Evolutionary conservation across 2,329 filamentous ascomycete genomes (phyloP), one percentile per base, ranked within the genome.

Genomic region (Pseudofabraea citricarpa): DNA sequence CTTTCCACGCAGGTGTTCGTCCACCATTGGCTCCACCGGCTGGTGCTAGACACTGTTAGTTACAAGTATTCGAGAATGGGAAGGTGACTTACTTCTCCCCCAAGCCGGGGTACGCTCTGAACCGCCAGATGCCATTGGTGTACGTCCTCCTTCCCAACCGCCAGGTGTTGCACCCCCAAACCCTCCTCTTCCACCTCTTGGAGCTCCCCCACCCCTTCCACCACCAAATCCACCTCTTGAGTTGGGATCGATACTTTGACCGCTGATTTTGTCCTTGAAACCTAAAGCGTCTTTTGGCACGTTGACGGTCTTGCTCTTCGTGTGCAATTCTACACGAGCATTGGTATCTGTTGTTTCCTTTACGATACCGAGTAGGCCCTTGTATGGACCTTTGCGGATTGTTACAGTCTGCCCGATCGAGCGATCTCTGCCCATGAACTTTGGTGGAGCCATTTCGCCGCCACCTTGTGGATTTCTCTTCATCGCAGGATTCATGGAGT

Each of bases 291-390:
- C 83, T 61, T 94, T 94, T 16, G 82, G 78, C 26, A 97, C 80
- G 6, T 85, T 90, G 49, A 97, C 81, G 13, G 87, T 85, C 72
- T 96, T 97, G 68, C 83, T 88, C 71, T 95, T 95, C 5, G 90
- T 90, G 62, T 97, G 91, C 29, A 98, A 71, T 67, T 98, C 93
- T 32, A 98, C 86, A 50, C 90, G 85, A 22, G 89, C 91, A 57
- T 86, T 81, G 3, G 79, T 79, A 56, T 94, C 90, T 6, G 88
- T 95, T 1, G 91, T 86, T 61, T 97, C 91, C 62, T 95, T 96
- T 56, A 98, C 90, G 53, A 96, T 95, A 56, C 93, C 93, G 32
- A 97, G 72, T 33, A 96, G 74, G 44, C 91, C 91, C 68, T 98
- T 98, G 72, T 91, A 90, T 18, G 85, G 82, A 21, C 93, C 93